Evolutionary conservation across 2,329 filamentous ascomycete species (phyloP).

Genomic region (Apiospora koreana): DNA sequence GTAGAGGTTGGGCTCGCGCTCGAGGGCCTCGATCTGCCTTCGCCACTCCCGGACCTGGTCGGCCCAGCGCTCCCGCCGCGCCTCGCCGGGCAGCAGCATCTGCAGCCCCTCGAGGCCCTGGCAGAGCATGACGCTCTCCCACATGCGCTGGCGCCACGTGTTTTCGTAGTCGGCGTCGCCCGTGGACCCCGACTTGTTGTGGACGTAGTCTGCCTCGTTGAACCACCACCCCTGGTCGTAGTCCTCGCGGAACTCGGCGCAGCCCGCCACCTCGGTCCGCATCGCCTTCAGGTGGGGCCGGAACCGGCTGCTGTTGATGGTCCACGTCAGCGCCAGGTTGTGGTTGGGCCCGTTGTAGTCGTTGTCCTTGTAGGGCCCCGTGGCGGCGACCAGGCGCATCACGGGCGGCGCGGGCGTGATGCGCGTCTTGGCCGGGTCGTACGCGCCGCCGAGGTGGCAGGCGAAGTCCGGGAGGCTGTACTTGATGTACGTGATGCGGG

Average conservation of each 20-base stretch:
- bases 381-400: neutral
- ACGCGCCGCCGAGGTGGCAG: neutral
- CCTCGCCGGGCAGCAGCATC: constrained; percentile 12
- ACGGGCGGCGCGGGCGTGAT: constrained; percentile 51
- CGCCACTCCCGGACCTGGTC: constrained; percentile 18
- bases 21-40: constrained; percentile 17
- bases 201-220: neutral
- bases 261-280: constrained; percentile 10
- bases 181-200: neutral
- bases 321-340: constrained; percentile 13
- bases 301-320: constrained; percentile 16
- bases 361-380: neutral
- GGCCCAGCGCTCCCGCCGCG: constrained; percentile 12
- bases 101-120: constrained; percentile 20
- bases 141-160: constrained; percentile 15
- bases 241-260: constrained; percentile 12
- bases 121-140: constrained; percentile 20
- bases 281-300: constrained; percentile 11
- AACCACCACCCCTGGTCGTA: constrained; percentile 10
- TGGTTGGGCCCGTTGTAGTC: neutral
- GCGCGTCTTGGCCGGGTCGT: neutral
- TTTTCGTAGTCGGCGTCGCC: neutral
- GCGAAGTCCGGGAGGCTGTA: constrained; percentile 15
- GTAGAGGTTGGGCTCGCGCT: constrained; percentile 11
- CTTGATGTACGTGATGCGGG: constrained; percentile 15